Conservation (phyloP, 169 alveolate species). For the Plasmodium vivax region DNA sequence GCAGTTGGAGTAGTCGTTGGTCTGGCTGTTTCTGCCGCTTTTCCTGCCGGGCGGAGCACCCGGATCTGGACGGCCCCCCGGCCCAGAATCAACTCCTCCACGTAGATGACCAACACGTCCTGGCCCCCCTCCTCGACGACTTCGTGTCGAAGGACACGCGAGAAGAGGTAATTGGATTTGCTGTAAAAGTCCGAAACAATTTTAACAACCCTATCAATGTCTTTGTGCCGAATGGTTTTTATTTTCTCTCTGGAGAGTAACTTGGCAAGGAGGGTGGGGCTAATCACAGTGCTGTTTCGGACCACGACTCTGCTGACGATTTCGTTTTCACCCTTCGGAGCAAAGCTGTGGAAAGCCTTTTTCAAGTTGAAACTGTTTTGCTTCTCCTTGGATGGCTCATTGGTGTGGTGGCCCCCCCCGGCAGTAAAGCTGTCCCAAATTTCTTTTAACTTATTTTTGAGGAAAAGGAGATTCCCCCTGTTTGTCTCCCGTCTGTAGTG, state of each 20-base stretch:
- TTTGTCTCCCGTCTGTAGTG: neutral
- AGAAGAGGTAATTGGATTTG: slow-evolving; percentile 2
- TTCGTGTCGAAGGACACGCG: slow-evolving; percentile 44
- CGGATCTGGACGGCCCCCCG: slow-evolving; percentile 26
- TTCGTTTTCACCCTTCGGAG: slow-evolving; percentile 5
- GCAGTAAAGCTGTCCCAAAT: slow-evolving; percentile 10
- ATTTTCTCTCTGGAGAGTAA: slow-evolving; percentile 22
- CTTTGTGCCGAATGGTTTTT: slow-evolving; percentile 22
- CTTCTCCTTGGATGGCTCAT: neutral
- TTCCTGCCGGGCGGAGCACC: neutral
- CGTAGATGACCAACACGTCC: slow-evolving; percentile 20
- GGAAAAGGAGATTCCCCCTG: neutral
- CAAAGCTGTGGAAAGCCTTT: neutral
- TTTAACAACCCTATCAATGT: slow-evolving; percentile 41
- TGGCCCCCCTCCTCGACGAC: neutral
- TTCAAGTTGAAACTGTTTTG: neutral
- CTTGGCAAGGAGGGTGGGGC: neutral
- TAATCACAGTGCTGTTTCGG: slow-evolving; percentile 43
- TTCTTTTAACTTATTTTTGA: slow-evolving; percentile 50
- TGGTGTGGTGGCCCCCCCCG: neutral
- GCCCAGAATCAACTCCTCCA: slow-evolving; percentile 21
- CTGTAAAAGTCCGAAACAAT: slow-evolving; percentile 44
- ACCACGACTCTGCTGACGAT: slow-evolving; percentile 31
- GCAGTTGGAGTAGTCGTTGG: neutral
- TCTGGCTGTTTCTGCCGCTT: neutral